These are phyloP conservation scores for Candida adriatica DNA, from an alignment of 805 yeast genomes.

Conservation along the genomic window DNA sequence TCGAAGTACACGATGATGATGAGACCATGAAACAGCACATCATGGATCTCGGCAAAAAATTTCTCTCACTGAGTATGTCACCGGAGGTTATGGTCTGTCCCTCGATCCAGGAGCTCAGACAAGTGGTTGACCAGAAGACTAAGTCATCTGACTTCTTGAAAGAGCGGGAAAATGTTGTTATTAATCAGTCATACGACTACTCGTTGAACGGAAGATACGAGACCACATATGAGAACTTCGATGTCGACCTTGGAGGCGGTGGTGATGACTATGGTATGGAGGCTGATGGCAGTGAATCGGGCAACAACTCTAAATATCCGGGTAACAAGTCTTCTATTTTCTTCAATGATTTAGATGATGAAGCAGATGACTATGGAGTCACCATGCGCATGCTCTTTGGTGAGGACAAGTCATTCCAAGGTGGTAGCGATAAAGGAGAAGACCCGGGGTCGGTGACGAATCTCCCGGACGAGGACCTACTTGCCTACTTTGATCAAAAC, in stretches of 20 bases:
- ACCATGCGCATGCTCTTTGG: conserved; percentile 20
- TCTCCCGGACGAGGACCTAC: conserved; percentile 51
- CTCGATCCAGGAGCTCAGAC: conserved; percentile 14
- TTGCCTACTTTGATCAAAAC: conserved; percentile 76
- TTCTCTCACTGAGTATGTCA: conserved; percentile 2
- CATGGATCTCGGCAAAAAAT: conserved; percentile 12
- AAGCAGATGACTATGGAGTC: conserved; percentile 22
- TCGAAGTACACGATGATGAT: conserved; percentile 2
- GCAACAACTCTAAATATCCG: conserved; percentile 16
- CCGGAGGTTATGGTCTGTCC: conserved; percentile 12
- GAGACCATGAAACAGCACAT: conserved; percentile 3
- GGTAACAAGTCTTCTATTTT: conserved; percentile 23
- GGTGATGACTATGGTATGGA: conserved; percentile 20
- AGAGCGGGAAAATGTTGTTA: conserved; percentile 13
- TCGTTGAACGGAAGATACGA: conserved; percentile 7
- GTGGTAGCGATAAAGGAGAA: conserved; percentile 19
- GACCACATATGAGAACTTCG: conserved; percentile 12
- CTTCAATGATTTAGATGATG: conserved; percentile 21
- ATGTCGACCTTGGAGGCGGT: conserved; percentile 16
- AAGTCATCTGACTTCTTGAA: conserved; percentile 11
- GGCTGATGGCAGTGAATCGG: conserved; percentile 7
- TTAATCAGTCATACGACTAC: conserved; percentile 8
- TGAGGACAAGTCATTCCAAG: conserved; percentile 17
- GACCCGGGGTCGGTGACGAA: conserved; percentile 23
- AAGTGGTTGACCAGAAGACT: conserved; percentile 15